phyloP scores from a whole-genome alignment of 2,329 filamentous ascomycete genomes.

The Fusarium odoratissimum region DNA sequence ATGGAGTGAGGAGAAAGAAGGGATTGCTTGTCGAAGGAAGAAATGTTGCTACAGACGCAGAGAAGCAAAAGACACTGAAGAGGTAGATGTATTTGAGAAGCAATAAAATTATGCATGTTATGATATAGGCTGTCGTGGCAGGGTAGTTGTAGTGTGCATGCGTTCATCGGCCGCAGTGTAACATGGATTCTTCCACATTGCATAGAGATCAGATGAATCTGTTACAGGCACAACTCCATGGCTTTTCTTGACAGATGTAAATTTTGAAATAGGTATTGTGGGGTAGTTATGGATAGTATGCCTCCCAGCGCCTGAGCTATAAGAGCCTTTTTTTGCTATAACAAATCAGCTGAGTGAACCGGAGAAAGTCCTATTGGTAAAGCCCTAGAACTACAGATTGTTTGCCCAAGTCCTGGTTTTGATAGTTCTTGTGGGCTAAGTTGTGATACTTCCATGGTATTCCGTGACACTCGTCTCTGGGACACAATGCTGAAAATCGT shows the following conservation, averaged over 20 bases:
- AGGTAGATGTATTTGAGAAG: conserved; percentile 52
- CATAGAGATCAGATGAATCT: neutral
- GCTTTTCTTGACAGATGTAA: neutral
- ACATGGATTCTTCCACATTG: neutral
- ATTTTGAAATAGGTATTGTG: neutral
- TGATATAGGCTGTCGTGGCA: neutral
- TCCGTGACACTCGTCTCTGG: neutral
- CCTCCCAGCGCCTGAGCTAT: neutral
- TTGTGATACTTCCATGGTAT: neutral
- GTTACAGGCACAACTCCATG: neutral
- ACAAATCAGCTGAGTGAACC: neutral
- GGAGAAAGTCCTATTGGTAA: neutral
- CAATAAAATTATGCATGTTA: conserved; percentile 26
- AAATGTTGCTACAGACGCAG: conserved; percentile 83
- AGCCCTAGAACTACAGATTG: neutral
- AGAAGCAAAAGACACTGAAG: conserved; percentile 86
- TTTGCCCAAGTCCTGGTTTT: neutral
- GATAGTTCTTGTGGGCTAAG: neutral
- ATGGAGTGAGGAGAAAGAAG: conserved; percentile 86
- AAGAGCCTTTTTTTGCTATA: too few species aligned
- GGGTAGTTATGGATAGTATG: neutral
- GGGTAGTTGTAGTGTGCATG: neutral
- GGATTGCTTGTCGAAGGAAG: conserved; percentile 85
- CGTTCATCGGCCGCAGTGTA: neutral
- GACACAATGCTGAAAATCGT: neutral